A percentile compares a stretch with the other conserved stretches of the same genome.
phyloP scores from a whole-genome alignment of 1,139 yeast genomes.

The Candida gigantensis region DNA sequence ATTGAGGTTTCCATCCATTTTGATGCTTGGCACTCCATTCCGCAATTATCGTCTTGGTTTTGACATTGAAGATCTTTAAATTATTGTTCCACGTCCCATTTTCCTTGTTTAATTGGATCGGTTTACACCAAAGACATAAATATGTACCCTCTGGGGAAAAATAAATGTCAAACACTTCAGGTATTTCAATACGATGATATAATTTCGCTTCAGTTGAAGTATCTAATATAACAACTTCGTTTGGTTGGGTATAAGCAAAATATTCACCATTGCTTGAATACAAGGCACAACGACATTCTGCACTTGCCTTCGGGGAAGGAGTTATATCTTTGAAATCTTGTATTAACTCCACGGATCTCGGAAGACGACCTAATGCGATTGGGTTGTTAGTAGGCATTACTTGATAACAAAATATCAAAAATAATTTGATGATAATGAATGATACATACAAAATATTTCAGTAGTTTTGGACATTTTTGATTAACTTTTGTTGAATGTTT shows the following conservation, averaged over 20 bases:
- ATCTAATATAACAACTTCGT: slow-evolving; percentile 56
- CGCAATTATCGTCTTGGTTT: slow-evolving; percentile 49
- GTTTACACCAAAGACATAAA: slow-evolving; percentile 90
- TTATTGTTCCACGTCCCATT: slow-evolving; percentile 75
- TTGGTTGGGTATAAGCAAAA: slow-evolving; percentile 59
- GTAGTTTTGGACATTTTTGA: slow-evolving; percentile 37
- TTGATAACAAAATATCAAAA: no score
- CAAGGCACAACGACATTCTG: slow-evolving; percentile 48
- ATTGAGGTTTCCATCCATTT: slow-evolving; percentile 90
- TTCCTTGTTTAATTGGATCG: slow-evolving; percentile 57
- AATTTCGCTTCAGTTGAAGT: slow-evolving; percentile 41
- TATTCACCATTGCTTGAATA: slow-evolving; percentile 56
- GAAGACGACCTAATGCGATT: slow-evolving; percentile 57
- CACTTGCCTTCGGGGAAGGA: slow-evolving; percentile 35
- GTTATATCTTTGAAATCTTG: slow-evolving; percentile 48
- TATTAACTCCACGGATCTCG: slow-evolving; percentile 60
- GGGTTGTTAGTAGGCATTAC: slow-evolving; percentile 6
- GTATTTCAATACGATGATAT: slow-evolving; percentile 43
- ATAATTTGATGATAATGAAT: no score
- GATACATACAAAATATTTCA: slow-evolving; percentile 48
- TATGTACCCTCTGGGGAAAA: slow-evolving; percentile 89
- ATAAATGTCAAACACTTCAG: slow-evolving; percentile 75
- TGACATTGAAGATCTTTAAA: slow-evolving; percentile 70
- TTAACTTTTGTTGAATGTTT: neutral
- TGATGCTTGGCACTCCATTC: slow-evolving; percentile 82